Percentiles rank a stretch among this genome's conserved stretches.
These are phyloP conservation scores for Podospora conica DNA, from an alignment of 495 filamentous ascomycete species.

Conservation along the genomic window DNA sequence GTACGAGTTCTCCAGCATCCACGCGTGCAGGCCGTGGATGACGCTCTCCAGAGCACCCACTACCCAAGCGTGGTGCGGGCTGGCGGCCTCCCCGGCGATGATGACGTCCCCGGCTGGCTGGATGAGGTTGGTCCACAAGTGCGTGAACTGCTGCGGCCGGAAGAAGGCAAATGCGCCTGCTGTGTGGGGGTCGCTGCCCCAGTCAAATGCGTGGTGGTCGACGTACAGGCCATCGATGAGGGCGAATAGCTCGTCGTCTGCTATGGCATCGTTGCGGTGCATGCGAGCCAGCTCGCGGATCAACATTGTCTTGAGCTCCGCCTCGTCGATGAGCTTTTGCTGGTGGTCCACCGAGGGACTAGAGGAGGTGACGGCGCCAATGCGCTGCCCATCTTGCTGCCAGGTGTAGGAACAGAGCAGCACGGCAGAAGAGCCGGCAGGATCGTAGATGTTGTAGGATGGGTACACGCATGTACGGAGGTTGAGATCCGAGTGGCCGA, in stretches of 20 bases:
- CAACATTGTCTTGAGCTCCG: slow-evolving; percentile 6
- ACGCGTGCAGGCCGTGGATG: not conserved
- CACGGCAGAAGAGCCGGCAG: slow-evolving; percentile 26
- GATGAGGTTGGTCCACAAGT: slow-evolving; percentile 26
- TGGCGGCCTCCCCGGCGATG: slow-evolving; percentile 36
- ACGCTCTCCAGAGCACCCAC: slow-evolving; percentile 31
- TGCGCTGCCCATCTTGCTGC: slow-evolving; percentile 35
- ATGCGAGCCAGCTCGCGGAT: slow-evolving; percentile 12
- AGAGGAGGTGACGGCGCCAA: slow-evolving; percentile 31
- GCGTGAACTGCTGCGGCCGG: slow-evolving; percentile 34
- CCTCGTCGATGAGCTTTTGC: too few relatives aligned
- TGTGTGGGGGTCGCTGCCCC: slow-evolving; percentile 29
- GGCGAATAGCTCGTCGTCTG: slow-evolving; percentile 1
- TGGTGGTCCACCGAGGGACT: too few relatives aligned
- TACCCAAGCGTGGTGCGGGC: slow-evolving; percentile 41
- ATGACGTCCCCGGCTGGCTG: slow-evolving; percentile 18
- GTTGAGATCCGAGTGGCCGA: slow-evolving; percentile 31
- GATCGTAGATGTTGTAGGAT: slow-evolving; percentile 30
- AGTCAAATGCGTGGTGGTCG: slow-evolving; percentile 30
- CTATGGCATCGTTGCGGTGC: slow-evolving; percentile 13
- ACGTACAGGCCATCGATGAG: slow-evolving; percentile 15
- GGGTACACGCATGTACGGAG: slow-evolving; percentile 41
- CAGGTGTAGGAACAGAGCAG: slow-evolving; percentile 42
- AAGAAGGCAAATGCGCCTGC: slow-evolving; percentile 42
- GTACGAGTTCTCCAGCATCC: too few relatives aligned